phyloP scores from a whole-genome alignment of 108 stramenopile genomes.

The Fragilariopsis cylindrus region DNA sequence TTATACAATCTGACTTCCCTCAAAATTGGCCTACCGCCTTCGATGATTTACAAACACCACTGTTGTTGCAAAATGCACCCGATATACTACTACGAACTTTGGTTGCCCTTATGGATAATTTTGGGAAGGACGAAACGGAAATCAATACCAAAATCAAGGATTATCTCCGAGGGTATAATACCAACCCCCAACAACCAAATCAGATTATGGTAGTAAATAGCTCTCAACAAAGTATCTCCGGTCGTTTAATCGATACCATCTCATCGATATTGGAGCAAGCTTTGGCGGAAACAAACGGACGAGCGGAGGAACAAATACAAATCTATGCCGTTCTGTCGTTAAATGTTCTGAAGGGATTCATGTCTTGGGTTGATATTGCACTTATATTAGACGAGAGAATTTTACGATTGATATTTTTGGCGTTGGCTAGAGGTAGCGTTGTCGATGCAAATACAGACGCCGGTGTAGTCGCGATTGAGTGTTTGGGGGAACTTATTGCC shows the following conservation, averaged over 20 bases:
- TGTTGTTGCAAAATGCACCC: conserved; percentile 22
- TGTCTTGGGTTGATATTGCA: conserved; percentile 58
- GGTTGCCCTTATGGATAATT: conserved; percentile 41
- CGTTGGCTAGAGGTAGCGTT: conserved; percentile 26
- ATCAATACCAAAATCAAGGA: conserved; percentile 42
- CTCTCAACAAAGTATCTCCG: conserved; percentile 48
- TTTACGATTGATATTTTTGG: conserved; percentile 23
- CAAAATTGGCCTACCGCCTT: conserved; percentile 48
- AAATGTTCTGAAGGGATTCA: conserved; percentile 44
- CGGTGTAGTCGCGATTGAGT: conserved; percentile 45
- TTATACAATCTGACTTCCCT: conserved; percentile 52
- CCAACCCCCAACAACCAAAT: neutral
- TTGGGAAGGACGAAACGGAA: conserved; percentile 31
- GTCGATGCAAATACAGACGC: conserved; percentile 34
- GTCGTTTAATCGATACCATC: conserved; percentile 37
- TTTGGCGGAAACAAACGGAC: conserved; percentile 14
- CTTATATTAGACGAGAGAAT: conserved; percentile 25
- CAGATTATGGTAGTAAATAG: conserved; percentile 1
- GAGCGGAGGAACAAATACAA: conserved; percentile 12
- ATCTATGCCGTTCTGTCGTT: conserved; percentile 37
- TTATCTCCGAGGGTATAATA: conserved; percentile 31
- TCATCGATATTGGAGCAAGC: conserved; percentile 19
- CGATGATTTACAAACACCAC: conserved; percentile 38
- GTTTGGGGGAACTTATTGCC: conserved; percentile 55
- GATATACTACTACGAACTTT: conserved; percentile 40